phyloP scores from a whole-genome alignment of 306 rosid species.

The Vigna reflexopilosa region DNA sequence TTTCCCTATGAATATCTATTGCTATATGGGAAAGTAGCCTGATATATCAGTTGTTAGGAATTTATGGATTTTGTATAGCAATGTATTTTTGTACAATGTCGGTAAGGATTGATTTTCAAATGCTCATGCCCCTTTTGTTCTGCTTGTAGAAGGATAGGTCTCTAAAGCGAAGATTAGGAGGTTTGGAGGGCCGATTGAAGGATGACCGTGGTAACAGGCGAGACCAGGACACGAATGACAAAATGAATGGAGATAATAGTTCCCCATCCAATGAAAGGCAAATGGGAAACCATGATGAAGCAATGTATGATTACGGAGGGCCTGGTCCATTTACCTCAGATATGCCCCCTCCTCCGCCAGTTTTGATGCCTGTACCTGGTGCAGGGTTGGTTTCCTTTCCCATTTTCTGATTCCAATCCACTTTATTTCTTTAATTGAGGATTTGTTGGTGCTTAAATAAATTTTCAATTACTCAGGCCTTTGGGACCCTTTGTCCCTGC shows the following conservation, averaged over 20 bases:
- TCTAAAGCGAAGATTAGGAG: slow-evolving; percentile 74
- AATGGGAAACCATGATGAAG: slow-evolving; percentile 82
- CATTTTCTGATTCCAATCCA: neutral
- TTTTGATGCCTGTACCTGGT: slow-evolving; percentile 99
- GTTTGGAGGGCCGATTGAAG: slow-evolving; percentile 71
- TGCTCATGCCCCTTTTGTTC: slow-evolving; percentile 27
- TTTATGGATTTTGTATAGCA: slow-evolving; percentile 19
- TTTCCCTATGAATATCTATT: slow-evolving; percentile 8
- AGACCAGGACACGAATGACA: slow-evolving; percentile 68
- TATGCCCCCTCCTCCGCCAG: slow-evolving; percentile 81
- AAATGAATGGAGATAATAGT: slow-evolving; percentile 75
- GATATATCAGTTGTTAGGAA: neutral
- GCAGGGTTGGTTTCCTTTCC: slow-evolving; percentile 78
- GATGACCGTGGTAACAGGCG: slow-evolving; percentile 90
- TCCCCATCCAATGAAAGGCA: slow-evolving; percentile 73
- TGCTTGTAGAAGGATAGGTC: slow-evolving; percentile 73
- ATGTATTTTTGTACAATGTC: slow-evolving; percentile 24
- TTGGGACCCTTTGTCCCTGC: slow-evolving; percentile 99
- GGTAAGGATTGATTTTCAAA: slow-evolving; percentile 23
- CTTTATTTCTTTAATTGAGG: neutral
- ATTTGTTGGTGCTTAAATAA: slow-evolving; percentile 35
- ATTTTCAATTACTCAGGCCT: slow-evolving; percentile 65
- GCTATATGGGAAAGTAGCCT: slow-evolving; percentile 23
- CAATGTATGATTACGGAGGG: slow-evolving; percentile 88
- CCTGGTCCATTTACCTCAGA: slow-evolving; percentile 80